A percentile compares a stretch with the other conserved stretches of the same genome.
These are phyloP conservation scores for Thraustochytrium sp. DNA, from an alignment of 352 stramenopile species.

Conservation along the genomic window DNA sequence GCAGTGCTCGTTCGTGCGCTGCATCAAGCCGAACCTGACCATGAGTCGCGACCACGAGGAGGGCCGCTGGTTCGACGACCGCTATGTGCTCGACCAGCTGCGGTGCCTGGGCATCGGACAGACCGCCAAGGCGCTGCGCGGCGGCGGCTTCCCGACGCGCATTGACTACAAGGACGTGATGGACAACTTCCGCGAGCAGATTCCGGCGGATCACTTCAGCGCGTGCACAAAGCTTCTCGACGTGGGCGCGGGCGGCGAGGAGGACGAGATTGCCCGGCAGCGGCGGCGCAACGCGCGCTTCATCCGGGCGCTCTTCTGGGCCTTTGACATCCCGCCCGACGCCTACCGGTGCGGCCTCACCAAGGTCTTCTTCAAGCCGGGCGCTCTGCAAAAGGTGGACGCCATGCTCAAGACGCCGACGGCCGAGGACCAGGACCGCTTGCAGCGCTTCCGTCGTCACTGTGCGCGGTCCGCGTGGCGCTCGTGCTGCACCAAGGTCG, in stretches of 20 bases:
- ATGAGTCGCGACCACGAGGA: conserved; percentile 51
- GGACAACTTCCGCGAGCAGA: conserved; percentile 60
- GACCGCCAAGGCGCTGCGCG: conserved; percentile 64
- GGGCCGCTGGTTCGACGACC: conserved; percentile 55
- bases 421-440: neutral
- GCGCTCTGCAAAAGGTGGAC: conserved; percentile 45
- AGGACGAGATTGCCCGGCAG: conserved; percentile 22
- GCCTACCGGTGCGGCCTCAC: conserved; percentile 67
- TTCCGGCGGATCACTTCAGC: conserved; percentile 56
- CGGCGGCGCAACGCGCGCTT: conserved; percentile 51
- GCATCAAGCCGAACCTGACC: conserved; percentile 68
- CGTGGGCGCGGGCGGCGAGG: conserved; percentile 56
- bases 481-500: conserved; percentile 22
- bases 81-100: conserved; percentile 66
- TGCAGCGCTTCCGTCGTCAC: neutral
- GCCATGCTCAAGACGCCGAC: neutral
- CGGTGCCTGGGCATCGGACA: conserved; percentile 69
- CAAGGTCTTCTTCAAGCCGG: conserved; percentile 56
- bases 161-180: conserved; percentile 64
- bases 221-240: conserved; percentile 17
- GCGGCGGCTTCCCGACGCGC: conserved; percentile 64
- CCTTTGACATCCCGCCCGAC: conserved; percentile 65
- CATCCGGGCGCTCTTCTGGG: conserved; percentile 66
- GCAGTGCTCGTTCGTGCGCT: conserved; percentile 71
- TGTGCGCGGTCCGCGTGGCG: conserved; percentile 16